Percentiles rank a stretch among this genome's conserved stretches.
Conservation (phyloP, 2,329 filamentous ascomycete genomes). For the Fusarium pseudoanthophilum region DNA sequence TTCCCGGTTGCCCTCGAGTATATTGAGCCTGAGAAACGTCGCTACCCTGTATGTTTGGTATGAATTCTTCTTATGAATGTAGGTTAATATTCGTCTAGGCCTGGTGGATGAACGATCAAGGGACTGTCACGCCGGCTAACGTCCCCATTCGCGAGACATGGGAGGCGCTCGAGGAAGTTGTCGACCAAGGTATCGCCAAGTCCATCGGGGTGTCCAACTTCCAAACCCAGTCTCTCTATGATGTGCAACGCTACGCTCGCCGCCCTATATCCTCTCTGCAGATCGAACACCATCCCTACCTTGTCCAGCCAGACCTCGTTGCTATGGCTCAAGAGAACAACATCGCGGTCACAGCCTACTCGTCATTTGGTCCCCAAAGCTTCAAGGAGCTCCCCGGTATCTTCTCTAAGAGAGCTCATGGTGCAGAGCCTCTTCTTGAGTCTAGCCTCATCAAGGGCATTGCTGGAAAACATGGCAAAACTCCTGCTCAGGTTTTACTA, state of each 20-base stretch:
- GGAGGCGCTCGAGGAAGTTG: conserved; percentile 78
- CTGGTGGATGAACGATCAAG: conserved; percentile 53
- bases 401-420: conserved; percentile 43
- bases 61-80: neutral
- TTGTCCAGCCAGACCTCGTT: conserved; percentile 67
- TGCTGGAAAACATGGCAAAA: conserved; percentile 65
- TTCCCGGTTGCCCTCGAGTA: conserved; percentile 61
- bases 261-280: conserved; percentile 66
- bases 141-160: conserved; percentile 82
- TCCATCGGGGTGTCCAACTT: conserved; percentile 86
- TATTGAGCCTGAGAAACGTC: conserved; percentile 54
- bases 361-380: conserved; percentile 69
- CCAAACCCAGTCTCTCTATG: conserved; percentile 67
- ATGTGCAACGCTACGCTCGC: conserved; percentile 69
- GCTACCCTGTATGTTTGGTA: conserved; percentile 49
- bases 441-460: conserved; percentile 57
- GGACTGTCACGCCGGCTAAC: conserved; percentile 65
- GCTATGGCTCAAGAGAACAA: conserved; percentile 65
- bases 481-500: conserved; percentile 73
- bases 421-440: conserved; percentile 47
- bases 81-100: conserved; percentile 17
- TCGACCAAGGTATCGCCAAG: conserved; percentile 71
- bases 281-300: conserved; percentile 77
- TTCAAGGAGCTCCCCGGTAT: conserved; percentile 48
- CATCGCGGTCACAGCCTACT: conserved; percentile 73